Evolutionary conservation across 2,329 filamentous ascomycete genomes (phyloP).

Genomic region (Stemphylium vesicarium): DNA sequence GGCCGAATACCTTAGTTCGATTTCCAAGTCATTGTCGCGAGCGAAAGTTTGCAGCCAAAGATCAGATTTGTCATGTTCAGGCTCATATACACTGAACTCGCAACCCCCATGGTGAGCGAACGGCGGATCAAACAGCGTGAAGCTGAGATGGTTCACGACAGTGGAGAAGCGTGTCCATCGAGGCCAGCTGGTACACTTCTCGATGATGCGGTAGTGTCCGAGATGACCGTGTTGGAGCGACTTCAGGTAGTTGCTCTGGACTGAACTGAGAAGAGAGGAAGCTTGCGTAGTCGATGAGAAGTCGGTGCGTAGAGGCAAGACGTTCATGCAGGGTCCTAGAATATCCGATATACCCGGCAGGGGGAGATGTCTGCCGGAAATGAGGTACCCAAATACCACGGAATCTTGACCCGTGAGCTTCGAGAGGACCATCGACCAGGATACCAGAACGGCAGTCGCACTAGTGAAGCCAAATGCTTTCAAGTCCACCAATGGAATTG

Average conservation of each 20-base stretch:
- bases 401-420: conserved; percentile 1
- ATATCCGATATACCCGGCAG: conserved; percentile 1
- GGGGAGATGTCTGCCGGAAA: conserved; percentile 2
- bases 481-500: not conserved
- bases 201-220: conserved; percentile 6
- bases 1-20: conserved; percentile 5
- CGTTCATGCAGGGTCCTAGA: conserved; percentile 6
- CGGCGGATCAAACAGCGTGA: not conserved
- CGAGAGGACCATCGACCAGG: conserved; percentile 4
- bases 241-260: conserved; percentile 3
- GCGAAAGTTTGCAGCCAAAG: conserved; percentile 6
- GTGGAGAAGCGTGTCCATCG: conserved; percentile 9
- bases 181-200: conserved; percentile 9
- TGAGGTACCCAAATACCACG: conserved; percentile 4
- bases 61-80: conserved; percentile 10
- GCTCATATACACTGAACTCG: conserved; percentile 3
- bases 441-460: conserved; percentile 3
- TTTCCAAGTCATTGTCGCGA: not conserved
- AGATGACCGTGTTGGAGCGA: conserved; percentile 5
- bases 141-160: conserved; percentile 8
- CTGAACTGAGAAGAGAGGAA: conserved; percentile 5
- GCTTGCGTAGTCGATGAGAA: not conserved
- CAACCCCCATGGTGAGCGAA: not conserved
- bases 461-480: not conserved
- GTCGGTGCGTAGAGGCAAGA: conserved; percentile 2